Evolutionary conservation across 352 stramenopile species (phyloP).

Genomic region (Phytopythium delawarense): DNA sequence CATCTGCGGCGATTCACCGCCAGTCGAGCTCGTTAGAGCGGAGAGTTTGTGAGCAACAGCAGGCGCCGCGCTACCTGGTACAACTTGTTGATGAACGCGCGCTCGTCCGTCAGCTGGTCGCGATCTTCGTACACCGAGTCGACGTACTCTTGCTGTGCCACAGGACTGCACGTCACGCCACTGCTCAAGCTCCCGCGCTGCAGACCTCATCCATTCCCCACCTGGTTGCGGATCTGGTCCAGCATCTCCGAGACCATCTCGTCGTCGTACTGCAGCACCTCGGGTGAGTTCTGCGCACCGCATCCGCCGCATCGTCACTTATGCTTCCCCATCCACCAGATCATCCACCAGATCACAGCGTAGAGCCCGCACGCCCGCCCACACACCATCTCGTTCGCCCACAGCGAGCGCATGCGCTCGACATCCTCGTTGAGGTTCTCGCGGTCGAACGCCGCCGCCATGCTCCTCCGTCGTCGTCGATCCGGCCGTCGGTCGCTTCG

Average conservation of each 20-base stretch:
- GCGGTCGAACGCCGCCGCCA: conserved; percentile 33
- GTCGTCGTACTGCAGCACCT: conserved; percentile 70
- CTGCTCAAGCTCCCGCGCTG: background rate
- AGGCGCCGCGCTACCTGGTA: conserved; percentile 40
- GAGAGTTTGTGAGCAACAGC: background rate
- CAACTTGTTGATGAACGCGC: conserved; percentile 78
- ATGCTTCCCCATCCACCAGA: background rate
- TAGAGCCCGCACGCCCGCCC: background rate
- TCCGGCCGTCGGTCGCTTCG: background rate
- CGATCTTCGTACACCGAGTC: conserved; percentile 74
- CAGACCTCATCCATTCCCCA: conserved; percentile 6
- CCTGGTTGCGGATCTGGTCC: conserved; percentile 80
- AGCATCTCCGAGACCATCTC: conserved; percentile 82
- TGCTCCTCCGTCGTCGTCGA: background rate
- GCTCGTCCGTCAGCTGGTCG: conserved; percentile 61
- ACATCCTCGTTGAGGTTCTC: conserved; percentile 85
- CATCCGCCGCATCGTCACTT: background rate
- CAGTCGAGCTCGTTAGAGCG: background rate
- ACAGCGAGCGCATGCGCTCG: conserved; percentile 56
- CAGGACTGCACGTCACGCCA: background rate
- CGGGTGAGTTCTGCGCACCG: conserved; percentile 57
- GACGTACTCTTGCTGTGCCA: conserved; percentile 74
- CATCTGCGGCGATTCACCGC: conserved; percentile 34
- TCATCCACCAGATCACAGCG: conserved; percentile 2
- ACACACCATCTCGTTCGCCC: conserved; percentile 81